Evolutionary conservation across 169 alveolate genomes (phyloP), one percentile per base, ranked within the genome.

Genomic region (Theileria parva): DNA sequence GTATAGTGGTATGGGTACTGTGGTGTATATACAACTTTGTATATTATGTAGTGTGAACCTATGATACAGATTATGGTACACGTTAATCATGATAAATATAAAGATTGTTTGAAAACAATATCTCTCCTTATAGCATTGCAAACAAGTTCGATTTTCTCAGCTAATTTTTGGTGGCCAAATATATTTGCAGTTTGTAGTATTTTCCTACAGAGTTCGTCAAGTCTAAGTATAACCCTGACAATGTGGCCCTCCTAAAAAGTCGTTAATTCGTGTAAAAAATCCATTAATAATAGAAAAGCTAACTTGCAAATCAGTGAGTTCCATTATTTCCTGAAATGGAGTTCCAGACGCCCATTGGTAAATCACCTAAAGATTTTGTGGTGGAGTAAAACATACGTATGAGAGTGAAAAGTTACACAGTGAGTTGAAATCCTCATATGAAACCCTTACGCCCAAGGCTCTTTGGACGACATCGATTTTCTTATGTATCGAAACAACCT

Each of bases 231-330:
- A 9, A 95, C 92, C 64, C 98, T 87, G 39, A 97, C 98, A 30
- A 97, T 95, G 51, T 93, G 91, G 21, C 99, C 99, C 88, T 96
- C 99, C 91, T 95, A 44, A 44, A n/a, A n/a, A n/a, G n/a, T n/a
- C n/a, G n/a, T n/a, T n/a, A n/a, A n/a, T n/a, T n/a, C n/a, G n/a
- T n/a, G n/a, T n/a, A n/a, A n/a, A n/a, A n/a, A 44, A 95, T 21
- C 71, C 60, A 60, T 60, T 60, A 30, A 13, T 79, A 80, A 28
- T 60, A 2, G 3, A 11, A 44, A 32, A 44, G 8, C 53, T 44
- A 44, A 44, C 53, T 44, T 44, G 81, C 27, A 84, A 50, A 28
- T 87, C 92, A 13, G 92, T 80, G 25, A 83, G 81, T 65, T 91
- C 91, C 85, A 91, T 81, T 19, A 91, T 73, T 63, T 91, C 95